Conservation (phyloP, 1,284 basidiomycete genomes). For the Anthracocystis walkeri region DNA sequence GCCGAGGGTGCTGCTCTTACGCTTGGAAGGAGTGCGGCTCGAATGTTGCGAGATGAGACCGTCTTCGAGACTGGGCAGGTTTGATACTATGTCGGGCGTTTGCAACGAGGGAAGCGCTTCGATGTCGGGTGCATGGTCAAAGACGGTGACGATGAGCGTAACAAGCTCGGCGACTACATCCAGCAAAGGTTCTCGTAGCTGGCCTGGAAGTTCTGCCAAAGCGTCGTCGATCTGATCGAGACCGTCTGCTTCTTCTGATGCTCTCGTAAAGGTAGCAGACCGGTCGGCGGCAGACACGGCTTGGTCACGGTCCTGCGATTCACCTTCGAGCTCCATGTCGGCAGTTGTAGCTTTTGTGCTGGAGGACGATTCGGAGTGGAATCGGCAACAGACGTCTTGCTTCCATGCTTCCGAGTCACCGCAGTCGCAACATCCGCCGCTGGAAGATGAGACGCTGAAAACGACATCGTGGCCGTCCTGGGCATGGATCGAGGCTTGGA, state of each 20-base stretch:
- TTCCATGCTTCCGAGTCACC: conserved; percentile 69
- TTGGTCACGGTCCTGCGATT: conserved; percentile 15
- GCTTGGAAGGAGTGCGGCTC: conserved; percentile 39
- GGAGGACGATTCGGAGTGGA: conserved; percentile 46
- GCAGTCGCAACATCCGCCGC: conserved; percentile 68
- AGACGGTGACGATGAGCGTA: conserved; percentile 85
- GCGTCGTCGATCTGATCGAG: conserved; percentile 38
- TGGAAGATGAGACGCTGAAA: conserved; percentile 63
- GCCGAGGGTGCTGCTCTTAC: conserved; percentile 28
- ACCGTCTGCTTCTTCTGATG: conserved; percentile 24
- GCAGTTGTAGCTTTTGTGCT: conserved; percentile 3
- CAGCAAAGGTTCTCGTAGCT: conserved; percentile 79
- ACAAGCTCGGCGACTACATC: conserved; percentile 81
- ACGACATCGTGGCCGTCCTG: conserved; percentile 65
- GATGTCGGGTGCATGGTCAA: conserved; percentile 87
- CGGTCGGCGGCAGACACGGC: neutral
- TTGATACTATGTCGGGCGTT: conserved; percentile 75
- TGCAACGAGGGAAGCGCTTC: conserved; percentile 73
- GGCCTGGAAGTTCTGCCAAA: conserved; percentile 56
- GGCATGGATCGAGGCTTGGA: conserved; percentile 62
- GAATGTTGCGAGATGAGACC: conserved; percentile 20
- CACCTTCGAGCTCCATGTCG: conserved; percentile 44
- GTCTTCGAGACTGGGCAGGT: conserved; percentile 71
- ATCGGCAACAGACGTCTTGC: conserved; percentile 61
- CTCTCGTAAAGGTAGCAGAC: neutral